Percentiles rank a stretch among this genome's conserved stretches.
Conservation (phyloP, 2,329 filamentous ascomycete species). For the Xylaria sp. region DNA sequence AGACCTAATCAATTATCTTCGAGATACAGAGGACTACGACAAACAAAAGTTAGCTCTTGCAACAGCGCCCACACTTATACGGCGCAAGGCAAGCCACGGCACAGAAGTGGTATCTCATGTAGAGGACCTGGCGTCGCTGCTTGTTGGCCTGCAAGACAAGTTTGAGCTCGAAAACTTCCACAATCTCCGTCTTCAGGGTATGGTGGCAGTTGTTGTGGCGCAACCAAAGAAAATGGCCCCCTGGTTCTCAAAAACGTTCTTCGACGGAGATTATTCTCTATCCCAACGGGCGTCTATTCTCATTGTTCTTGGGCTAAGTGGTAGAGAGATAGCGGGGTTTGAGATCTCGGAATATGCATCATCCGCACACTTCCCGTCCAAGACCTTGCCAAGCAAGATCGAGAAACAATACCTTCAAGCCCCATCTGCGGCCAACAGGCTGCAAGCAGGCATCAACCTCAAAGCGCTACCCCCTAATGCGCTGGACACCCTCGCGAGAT, state of each 20-base stretch:
- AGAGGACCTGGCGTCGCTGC: slow-evolving; percentile 75
- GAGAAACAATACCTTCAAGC: slow-evolving; percentile 69
- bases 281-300: slow-evolving; percentile 83
- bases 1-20: slow-evolving; percentile 78
- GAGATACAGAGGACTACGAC: slow-evolving; percentile 83
- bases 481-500: slow-evolving; percentile 70
- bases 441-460: slow-evolving; percentile 46
- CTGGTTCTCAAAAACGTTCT: slow-evolving; percentile 85
- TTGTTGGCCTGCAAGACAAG: slow-evolving; percentile 84
- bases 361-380: slow-evolving; percentile 74
- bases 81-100: slow-evolving; percentile 86
- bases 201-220: slow-evolving; percentile 81
- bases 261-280: slow-evolving; percentile 89
- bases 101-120: slow-evolving; percentile 85
- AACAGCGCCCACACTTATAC: slow-evolving; percentile 79
- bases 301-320: slow-evolving; percentile 79
- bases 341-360: slow-evolving; percentile 60
- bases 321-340: slow-evolving; percentile 83
- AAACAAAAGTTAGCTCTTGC: slow-evolving; percentile 79
- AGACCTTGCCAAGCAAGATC: slow-evolving; percentile 74
- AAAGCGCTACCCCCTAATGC: slow-evolving; percentile 61
- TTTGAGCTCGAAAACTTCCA: slow-evolving; percentile 81
- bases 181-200: slow-evolving; percentile 74
- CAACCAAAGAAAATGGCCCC: slow-evolving; percentile 78
- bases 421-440: slow-evolving; percentile 32